Evolutionary conservation across 2,329 filamentous ascomycete genomes (phyloP), one percentile per base, ranked within the genome.

Genomic region (Blastomyces parvus): DNA sequence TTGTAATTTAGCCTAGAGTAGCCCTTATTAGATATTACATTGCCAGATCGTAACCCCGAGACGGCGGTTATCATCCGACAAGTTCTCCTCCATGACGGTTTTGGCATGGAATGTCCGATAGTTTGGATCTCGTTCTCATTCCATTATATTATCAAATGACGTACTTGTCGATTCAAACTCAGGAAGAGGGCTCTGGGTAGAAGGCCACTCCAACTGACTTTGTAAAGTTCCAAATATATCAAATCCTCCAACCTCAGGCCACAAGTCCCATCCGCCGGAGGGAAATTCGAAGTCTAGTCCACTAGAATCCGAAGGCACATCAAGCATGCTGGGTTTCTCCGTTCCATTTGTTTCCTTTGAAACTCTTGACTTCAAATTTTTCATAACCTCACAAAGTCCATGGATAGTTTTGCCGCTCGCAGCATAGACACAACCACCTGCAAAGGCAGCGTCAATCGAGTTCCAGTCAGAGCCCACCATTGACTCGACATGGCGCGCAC

Each of bases 381-480:
- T 13, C 48, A 30, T 30, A 25, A 52, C 27, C 30, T 38, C 55
- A 25, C 17, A 38, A 38, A 40, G 17, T 40, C 33, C 33, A 22
- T 40, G 7, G 30, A 57, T 40, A 8, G 7, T 40, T 36, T 57
- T 57, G 27, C 55, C 22, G 33, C 30, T 38, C 33, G 33, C 33
- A 52, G 48, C 48, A 52, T 27, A 52, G 11, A 52, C 40, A 42
- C 66, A 68, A 19, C 66, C 66, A n/a, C 55, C 53, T 11, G 58
- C 52, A 67, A 66, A 68, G 19, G 65, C 62, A 38, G 30, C 59
- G n/a, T 64, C 42, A 30, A 59, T n/a, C 27, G 38, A 67, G 40
- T 64, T 50, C 30, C 59, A 30, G 22, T 42, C 42, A 17, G 59
- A 48, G 0, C 14, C 38, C 22, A 46, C 33, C 59, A 60, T 60